Evolutionary conservation across 495 filamentous ascomycete genomes (phyloP), one percentile per base, ranked within the genome.

Genomic region (Parachaetomium inaequale): DNA sequence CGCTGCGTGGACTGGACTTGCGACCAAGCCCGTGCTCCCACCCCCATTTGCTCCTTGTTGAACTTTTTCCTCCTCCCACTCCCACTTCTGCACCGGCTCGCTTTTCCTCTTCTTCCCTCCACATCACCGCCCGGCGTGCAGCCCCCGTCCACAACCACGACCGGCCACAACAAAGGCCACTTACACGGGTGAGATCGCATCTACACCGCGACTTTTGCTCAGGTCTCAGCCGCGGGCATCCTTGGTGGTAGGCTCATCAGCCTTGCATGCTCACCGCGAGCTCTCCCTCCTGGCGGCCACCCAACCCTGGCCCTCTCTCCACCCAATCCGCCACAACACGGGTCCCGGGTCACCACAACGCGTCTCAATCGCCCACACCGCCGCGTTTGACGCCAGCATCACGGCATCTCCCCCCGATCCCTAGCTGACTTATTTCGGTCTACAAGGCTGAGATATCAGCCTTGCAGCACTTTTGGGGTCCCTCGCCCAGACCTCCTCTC

Each of bases 401-500:
- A n/a, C n/a, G n/a, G n/a, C 46, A 38, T 26, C 17, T 7, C 23
- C 23, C 21, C 25, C 29, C n/a, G n/a, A 31, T 36, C n/a, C 21
- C 40, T 36, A 14, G 7, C 17, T 25, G 31, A 25, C 40, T 46
- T 46, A 38, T 38, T 57, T 47, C 38, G 19, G 49, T 23, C 36
- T 36, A 56, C 70, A 57, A 74, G 76, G 72, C 74, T 75, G 73
- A 74, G 38, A 31, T 50, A 51, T 72, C 72, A 74, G 75, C 70
- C 75, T 75, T 72, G 70, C 73, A 77, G 67, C 58, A 63, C 58
- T 58, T 67, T 55, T 45, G 63, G 65, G 50, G 62, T 58, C 52
- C 54, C 53, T 53, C 57, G 58, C 69, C 62, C 51, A 59, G 56
- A 40, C 58, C 47, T 52, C 65, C 32, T 1, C 34, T 53, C 25